Evolutionary conservation across 345 rosid species (phyloP).

Genomic region (Crucihimalaya himalaica): DNA sequence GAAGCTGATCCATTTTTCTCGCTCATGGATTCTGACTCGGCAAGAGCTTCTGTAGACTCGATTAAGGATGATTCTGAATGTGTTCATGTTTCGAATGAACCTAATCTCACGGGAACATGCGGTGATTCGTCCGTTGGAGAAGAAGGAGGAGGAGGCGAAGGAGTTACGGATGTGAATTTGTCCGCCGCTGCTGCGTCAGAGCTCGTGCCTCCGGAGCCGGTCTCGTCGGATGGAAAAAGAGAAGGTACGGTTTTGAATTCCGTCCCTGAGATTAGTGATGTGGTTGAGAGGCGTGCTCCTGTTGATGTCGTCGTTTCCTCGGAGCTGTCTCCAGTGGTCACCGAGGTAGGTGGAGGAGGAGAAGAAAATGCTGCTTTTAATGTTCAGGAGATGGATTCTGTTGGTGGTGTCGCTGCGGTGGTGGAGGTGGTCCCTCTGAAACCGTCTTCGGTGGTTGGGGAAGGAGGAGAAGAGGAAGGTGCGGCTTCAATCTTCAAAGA

Average conservation of each 20-base stretch:
- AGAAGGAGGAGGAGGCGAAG: neutral
- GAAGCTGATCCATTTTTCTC: slow-evolving; percentile 20
- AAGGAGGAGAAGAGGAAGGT: slow-evolving; percentile 28
- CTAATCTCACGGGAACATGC: slow-evolving; percentile 8
- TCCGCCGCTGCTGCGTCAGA: neutral
- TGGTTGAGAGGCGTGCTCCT: neutral
- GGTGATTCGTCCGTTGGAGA: slow-evolving; percentile 14
- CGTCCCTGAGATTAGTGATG: slow-evolving; percentile 29
- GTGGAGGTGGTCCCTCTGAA: slow-evolving; percentile 10
- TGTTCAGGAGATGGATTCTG: slow-evolving; percentile 23
- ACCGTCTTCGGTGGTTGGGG: slow-evolving; percentile 1
- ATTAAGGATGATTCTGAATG: slow-evolving; percentile 22
- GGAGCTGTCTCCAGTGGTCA: slow-evolving; percentile 21
- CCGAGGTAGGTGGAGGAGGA: slow-evolving; percentile 32
- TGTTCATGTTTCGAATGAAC: slow-evolving; percentile 7
- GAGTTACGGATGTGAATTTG: slow-evolving; percentile 11
- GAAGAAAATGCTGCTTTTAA: slow-evolving; percentile 22
- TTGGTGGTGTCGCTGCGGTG: slow-evolving; percentile 1
- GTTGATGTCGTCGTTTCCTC: slow-evolving; percentile 6
- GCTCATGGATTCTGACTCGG: slow-evolving; percentile 33
- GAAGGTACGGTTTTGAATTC: slow-evolving; percentile 9
- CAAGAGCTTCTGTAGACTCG: slow-evolving; percentile 26
- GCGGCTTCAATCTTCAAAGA: slow-evolving; percentile 28
- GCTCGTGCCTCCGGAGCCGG: neutral
- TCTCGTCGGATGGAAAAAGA: neutral